Conservation (phyloP, 2,329 filamentous ascomycete species). For the Ascochyta fabae region DNA sequence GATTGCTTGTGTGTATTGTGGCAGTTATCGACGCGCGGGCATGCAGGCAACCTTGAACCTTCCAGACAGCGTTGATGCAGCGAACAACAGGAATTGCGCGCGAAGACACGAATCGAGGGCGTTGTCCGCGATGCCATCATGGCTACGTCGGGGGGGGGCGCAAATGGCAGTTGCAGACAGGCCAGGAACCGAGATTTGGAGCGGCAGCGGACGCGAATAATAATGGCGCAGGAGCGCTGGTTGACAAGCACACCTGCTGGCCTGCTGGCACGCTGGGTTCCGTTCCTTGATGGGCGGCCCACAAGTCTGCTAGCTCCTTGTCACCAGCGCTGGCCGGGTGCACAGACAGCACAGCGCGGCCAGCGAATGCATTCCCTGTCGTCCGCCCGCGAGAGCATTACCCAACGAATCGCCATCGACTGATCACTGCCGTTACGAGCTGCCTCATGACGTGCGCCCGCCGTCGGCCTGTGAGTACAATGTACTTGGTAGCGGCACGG, state of each 20-base stretch:
- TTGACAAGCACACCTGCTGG: too few relatives aligned
- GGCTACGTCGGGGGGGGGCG: constrained; percentile 12
- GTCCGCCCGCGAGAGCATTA: background rate
- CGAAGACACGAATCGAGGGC: constrained; percentile 2
- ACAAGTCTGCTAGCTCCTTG: constrained; percentile 6
- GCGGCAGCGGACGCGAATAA: constrained; percentile 1
- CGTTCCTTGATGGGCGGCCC: constrained; percentile 3
- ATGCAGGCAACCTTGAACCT: background rate
- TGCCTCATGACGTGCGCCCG: constrained; percentile 39
- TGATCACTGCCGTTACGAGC: constrained; percentile 39
- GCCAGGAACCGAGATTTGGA: constrained; percentile 14
- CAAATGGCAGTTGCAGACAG: constrained; percentile 5
- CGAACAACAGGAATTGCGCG: constrained; percentile 2
- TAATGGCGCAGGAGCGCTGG: background rate
- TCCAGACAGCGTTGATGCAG: background rate
- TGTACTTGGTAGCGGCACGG: background rate
- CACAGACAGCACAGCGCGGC: background rate
- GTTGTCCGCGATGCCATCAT: constrained; percentile 15
- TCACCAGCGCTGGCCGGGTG: constrained; percentile 2
- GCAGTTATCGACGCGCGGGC: constrained; percentile 12
- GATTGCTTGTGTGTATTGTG: constrained; percentile 3
- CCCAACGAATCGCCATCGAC: constrained; percentile 15
- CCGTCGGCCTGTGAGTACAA: constrained; percentile 6
- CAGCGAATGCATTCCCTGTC: constrained; percentile 12
- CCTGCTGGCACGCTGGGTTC: constrained; percentile 2